These are phyloP conservation scores for Talaromyces funiculosus DNA, from an alignment of 2,329 filamentous ascomycete genomes.

Conservation along the genomic window DNA sequence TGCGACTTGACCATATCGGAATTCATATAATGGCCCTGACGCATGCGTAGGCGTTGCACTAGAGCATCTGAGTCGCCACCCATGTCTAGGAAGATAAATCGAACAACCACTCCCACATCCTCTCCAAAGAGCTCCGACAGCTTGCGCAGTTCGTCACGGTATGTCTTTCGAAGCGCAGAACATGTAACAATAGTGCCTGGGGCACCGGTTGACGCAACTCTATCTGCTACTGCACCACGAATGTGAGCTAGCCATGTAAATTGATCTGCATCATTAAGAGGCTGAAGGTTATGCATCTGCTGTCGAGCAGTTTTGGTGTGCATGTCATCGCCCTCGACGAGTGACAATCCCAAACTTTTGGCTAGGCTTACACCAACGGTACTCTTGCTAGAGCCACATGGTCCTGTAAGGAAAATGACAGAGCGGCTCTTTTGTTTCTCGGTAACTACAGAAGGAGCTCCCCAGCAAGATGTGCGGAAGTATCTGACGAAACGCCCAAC, in stretches of 20 bases:
- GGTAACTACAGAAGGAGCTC: background rate
- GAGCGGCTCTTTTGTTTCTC: background rate
- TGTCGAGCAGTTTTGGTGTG: background rate
- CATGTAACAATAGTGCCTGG: slow-evolving; percentile 47
- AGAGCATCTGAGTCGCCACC: background rate
- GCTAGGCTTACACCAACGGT: background rate
- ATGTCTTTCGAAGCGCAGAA: slow-evolving; percentile 49
- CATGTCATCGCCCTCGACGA: background rate
- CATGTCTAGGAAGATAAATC: background rate
- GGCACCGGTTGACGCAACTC: background rate
- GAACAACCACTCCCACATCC: background rate
- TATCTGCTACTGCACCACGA: background rate
- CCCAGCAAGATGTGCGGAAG: background rate
- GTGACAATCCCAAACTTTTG: background rate
- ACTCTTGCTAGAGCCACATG: background rate
- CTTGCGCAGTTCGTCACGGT: slow-evolving; percentile 50
- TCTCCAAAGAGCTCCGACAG: slow-evolving; percentile 15
- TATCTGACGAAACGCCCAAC: background rate
- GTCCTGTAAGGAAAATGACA: background rate
- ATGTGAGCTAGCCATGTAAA: background rate
- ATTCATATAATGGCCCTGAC: background rate
- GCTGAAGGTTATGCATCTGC: background rate
- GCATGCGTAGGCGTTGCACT: background rate
- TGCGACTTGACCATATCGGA: background rate
- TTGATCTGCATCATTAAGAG: background rate